Evolutionary conservation across 768 basidiomycete species (phyloP).

Genomic region (Leucocoprinus birnbaumii): DNA sequence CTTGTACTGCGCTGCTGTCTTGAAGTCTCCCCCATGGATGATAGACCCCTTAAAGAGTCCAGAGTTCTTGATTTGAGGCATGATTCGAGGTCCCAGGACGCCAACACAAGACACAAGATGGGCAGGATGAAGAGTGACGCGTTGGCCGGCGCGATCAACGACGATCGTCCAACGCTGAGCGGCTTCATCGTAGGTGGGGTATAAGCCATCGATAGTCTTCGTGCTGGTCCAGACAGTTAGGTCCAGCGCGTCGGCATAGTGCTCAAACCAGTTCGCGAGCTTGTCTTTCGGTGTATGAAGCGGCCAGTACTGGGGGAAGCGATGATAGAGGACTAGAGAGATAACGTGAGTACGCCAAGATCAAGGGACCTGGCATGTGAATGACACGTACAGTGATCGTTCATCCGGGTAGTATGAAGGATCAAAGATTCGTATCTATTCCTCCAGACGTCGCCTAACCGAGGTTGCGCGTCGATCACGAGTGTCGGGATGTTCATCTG

Average conservation of each 20-base stretch:
- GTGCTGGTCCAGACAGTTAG: slow-evolving; percentile 9
- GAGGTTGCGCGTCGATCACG: slow-evolving; percentile 3
- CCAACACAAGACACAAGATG: slow-evolving; percentile 8
- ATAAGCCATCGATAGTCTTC: not conserved
- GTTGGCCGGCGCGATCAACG: slow-evolving; percentile 3
- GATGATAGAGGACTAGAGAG: slow-evolving; percentile 1
- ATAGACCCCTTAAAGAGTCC: slow-evolving; percentile 1
- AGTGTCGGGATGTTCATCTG: slow-evolving; percentile 9
- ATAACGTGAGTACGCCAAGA: not conserved
- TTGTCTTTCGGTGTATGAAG: slow-evolving; percentile 6
- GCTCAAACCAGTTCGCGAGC: slow-evolving; percentile 9
- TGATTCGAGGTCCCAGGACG: not conserved
- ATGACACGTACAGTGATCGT: slow-evolving; percentile 6
- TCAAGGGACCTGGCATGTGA: not conserved
- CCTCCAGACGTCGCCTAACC: slow-evolving; percentile 4
- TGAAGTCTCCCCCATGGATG: slow-evolving; percentile 8
- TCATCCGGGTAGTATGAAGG: slow-evolving; percentile 3
- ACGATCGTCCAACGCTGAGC: slow-evolving; percentile 4
- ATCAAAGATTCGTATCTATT: slow-evolving; percentile 9
- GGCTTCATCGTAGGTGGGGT: not conserved
- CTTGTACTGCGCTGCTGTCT: not conserved
- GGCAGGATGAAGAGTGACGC: slow-evolving; percentile 4
- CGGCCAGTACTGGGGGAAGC: slow-evolving; percentile 5
- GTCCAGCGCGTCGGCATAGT: slow-evolving; percentile 7
- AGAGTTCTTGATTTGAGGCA: slow-evolving; percentile 1